Conservation (phyloP, 306 rosid species). For the Mimosa bimucronata region DNA sequence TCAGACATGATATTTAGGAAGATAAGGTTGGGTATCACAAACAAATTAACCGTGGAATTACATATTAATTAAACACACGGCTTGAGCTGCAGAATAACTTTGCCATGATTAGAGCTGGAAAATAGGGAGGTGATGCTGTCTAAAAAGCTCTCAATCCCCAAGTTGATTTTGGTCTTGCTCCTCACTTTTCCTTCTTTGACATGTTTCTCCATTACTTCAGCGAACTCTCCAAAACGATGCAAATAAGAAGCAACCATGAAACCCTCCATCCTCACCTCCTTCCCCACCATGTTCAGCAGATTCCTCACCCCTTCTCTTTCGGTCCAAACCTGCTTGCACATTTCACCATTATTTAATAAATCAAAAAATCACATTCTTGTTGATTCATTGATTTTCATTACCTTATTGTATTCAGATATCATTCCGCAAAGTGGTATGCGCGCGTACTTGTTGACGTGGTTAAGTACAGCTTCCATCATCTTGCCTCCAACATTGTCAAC, state of each 20-base stretch:
- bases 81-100: slow-evolving; percentile 58
- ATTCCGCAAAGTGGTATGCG: slow-evolving; percentile 66
- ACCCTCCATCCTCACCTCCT: slow-evolving; percentile 67
- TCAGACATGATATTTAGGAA: not conserved
- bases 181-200: slow-evolving; percentile 53
- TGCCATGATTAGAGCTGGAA: slow-evolving; percentile 60
- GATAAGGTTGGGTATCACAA: not conserved
- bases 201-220: slow-evolving; percentile 54
- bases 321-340: slow-evolving; percentile 52
- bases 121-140: slow-evolving; percentile 58
- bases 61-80: not conserved
- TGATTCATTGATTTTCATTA: slow-evolving; percentile 5
- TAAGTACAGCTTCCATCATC: slow-evolving; percentile 72
- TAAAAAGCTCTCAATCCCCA: slow-evolving; percentile 53
- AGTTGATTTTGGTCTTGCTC: slow-evolving; percentile 48
- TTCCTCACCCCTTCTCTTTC: slow-evolving; percentile 68
- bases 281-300: slow-evolving; percentile 67
- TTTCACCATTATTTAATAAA: not conserved
- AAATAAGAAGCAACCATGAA: slow-evolving; percentile 49
- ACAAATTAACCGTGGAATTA: not conserved
- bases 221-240: slow-evolving; percentile 62
- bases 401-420: slow-evolving; percentile 69
- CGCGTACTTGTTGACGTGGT: slow-evolving; percentile 63
- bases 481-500: slow-evolving; percentile 71
- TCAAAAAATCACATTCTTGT: not conserved